phyloP scores from a whole-genome alignment of 1,284 basidiomycete genomes.

The Leucoagaricus sp. region DNA sequence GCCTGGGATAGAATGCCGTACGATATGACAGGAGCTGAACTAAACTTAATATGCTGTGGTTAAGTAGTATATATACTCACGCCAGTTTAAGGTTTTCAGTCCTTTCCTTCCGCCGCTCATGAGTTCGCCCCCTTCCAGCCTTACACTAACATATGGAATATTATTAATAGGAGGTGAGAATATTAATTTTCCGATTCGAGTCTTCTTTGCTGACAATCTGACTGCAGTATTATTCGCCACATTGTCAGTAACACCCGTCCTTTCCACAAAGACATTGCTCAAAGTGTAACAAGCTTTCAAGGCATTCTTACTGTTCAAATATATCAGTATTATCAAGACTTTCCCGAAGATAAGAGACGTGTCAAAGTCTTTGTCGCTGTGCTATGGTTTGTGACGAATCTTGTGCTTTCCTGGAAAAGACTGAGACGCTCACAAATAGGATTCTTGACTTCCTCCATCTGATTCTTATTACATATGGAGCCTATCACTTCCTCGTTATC shows the following conservation, averaged over 20 bases:
- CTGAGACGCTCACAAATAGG: conserved; percentile 9
- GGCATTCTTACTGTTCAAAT: conserved; percentile 12
- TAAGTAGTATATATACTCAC: not conserved
- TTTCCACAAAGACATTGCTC: not conserved
- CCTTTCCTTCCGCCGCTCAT: conserved; percentile 1
- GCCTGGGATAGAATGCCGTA: not conserved
- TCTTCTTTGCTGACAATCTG: not conserved
- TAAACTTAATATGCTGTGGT: not conserved
- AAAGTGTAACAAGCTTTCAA: conserved; percentile 10
- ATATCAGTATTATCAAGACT: conserved; percentile 12
- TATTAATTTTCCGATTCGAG: not conserved
- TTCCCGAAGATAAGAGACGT: conserved; percentile 8
- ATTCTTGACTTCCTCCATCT: conserved; percentile 18
- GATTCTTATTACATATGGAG: conserved; percentile 14
- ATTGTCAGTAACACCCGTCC: conserved; percentile 5
- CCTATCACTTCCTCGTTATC: conserved; percentile 20
- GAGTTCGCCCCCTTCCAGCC: not conserved
- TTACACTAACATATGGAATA: conserved; percentile 11
- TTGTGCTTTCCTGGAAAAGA: not conserved
- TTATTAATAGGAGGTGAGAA: conserved; percentile 11
- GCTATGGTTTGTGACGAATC: not conserved
- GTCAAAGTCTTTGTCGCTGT: conserved; percentile 10
- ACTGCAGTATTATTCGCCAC: conserved; percentile 11
- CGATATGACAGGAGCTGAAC: not conserved
- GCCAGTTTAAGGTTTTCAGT: not conserved